Percentiles rank a stretch among this genome's conserved stretches.
phyloP scores from a whole-genome alignment of 352 stramenopile genomes.

The Globisporangium paroecandrum region DNA sequence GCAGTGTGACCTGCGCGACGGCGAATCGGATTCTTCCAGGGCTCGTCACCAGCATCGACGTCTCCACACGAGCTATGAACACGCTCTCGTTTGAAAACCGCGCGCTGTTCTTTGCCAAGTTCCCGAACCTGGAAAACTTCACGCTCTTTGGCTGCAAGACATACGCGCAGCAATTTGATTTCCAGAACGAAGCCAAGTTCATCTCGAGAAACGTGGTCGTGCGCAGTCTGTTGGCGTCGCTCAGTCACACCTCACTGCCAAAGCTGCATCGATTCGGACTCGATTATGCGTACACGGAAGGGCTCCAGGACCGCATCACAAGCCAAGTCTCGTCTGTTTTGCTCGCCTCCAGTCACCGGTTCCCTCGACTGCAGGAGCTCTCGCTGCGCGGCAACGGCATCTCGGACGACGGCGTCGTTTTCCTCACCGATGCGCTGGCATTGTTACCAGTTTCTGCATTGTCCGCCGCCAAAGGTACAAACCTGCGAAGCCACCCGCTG shows the following conservation, averaged over 20 bases:
- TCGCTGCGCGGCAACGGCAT: conserved; percentile 53
- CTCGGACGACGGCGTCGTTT: conserved; percentile 40
- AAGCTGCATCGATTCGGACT: conserved; percentile 32
- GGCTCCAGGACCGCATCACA: conserved; percentile 48
- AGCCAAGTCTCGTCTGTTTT: conserved; percentile 33
- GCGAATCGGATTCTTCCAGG: conserved; percentile 29
- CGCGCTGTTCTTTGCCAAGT: conserved; percentile 33
- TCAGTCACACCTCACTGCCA: conserved; percentile 24
- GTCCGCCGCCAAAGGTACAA: conserved; percentile 10
- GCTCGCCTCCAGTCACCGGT: conserved; percentile 22
- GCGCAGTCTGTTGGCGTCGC: conserved; percentile 28
- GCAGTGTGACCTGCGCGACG: conserved; percentile 29
- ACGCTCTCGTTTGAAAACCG: conserved; percentile 19
- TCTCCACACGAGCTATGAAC: conserved; percentile 25
- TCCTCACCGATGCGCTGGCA: conserved; percentile 32
- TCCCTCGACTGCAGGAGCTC: conserved; percentile 32
- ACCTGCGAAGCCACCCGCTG: not conserved
- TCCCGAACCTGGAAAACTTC: conserved; percentile 39
- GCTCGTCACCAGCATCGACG: conserved; percentile 35
- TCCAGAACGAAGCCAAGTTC: conserved; percentile 34
- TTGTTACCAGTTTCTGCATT: not conserved
- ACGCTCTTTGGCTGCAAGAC: conserved; percentile 27
- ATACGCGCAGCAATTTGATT: conserved; percentile 38
- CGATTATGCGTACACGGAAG: conserved; percentile 47
- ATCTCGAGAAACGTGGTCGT: conserved; percentile 39